phyloP scores from a whole-genome alignment of 768 basidiomycete genomes.

The Suillus brevipes region DNA sequence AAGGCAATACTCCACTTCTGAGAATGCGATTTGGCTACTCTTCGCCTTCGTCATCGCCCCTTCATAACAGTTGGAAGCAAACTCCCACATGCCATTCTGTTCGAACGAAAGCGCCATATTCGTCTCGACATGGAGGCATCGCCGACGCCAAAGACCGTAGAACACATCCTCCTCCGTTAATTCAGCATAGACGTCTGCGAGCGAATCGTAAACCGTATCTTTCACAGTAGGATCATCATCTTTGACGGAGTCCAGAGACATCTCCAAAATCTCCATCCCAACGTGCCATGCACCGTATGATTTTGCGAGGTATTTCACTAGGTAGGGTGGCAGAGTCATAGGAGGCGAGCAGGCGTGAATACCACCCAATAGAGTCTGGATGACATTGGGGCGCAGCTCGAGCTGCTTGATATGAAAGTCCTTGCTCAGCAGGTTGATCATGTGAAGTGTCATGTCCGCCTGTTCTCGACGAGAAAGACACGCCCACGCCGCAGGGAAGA shows the following conservation, averaged over 20 bases:
- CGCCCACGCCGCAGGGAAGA: conserved; percentile 86
- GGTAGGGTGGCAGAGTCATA: conserved; percentile 88
- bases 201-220: conserved; percentile 84
- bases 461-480: conserved; percentile 88
- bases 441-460: conserved; percentile 81
- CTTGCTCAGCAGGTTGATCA: conserved; percentile 87
- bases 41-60: conserved; percentile 84
- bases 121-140: conserved; percentile 86
- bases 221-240: conserved; percentile 80
- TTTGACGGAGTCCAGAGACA: conserved; percentile 73
- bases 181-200: conserved; percentile 95
- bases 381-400: conserved; percentile 86
- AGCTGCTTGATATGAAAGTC: conserved; percentile 92
- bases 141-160: conserved; percentile 92
- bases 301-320: conserved; percentile 95
- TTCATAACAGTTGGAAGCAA: conserved; percentile 88
- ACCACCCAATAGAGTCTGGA: conserved; percentile 86
- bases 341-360: conserved; percentile 84
- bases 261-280: conserved; percentile 80
- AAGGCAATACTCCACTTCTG: conserved; percentile 92
- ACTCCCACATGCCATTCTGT: conserved; percentile 97
- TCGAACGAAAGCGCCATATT: conserved; percentile 87
- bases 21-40: conserved; percentile 80
- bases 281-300: conserved; percentile 97
- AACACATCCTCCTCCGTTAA: conserved; percentile 96